These are phyloP conservation scores for Prunus dulcis DNA, from an alignment of 306 rosid species.

Conservation along the genomic window DNA sequence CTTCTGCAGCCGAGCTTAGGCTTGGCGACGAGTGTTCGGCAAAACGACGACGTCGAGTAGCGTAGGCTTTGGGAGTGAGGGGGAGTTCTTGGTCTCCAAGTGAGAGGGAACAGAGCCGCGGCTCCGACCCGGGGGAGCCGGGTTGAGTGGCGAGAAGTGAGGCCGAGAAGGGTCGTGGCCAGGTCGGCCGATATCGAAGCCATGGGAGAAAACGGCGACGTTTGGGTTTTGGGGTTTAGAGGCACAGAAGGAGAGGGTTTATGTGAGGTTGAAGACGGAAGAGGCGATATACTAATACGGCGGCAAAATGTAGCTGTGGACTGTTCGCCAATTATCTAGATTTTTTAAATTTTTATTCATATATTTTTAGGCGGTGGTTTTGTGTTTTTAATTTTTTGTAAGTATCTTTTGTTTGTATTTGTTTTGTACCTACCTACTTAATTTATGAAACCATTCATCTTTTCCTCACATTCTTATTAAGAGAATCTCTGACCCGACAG, in stretches of 20 bases:
- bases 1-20: slow-evolving; percentile 32
- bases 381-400: neutral
- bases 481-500: too few species aligned
- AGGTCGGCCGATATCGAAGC: slow-evolving; percentile 46
- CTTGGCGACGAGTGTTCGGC: slow-evolving; percentile 20
- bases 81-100: slow-evolving; percentile 19
- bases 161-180: slow-evolving; percentile 45
- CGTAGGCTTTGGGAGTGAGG: slow-evolving; percentile 14
- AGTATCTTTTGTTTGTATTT: too few species aligned
- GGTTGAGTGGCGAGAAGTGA: slow-evolving; percentile 38
- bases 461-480: too few species aligned
- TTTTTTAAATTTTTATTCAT: neutral
- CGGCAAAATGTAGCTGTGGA: neutral
- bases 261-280: neutral
- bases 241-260: slow-evolving; percentile 2
- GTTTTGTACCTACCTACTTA: neutral
- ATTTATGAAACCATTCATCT: too few species aligned
- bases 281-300: neutral
- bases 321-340: neutral
- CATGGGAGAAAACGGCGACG: slow-evolving; percentile 46
- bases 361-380: neutral
- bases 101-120: slow-evolving; percentile 27
- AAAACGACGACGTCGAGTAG: slow-evolving; percentile 25
- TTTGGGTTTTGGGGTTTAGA: neutral
- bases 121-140: slow-evolving; percentile 34